phyloP scores from a whole-genome alignment of 495 filamentous ascomycete species.

The Penicillium verhagenii region DNA sequence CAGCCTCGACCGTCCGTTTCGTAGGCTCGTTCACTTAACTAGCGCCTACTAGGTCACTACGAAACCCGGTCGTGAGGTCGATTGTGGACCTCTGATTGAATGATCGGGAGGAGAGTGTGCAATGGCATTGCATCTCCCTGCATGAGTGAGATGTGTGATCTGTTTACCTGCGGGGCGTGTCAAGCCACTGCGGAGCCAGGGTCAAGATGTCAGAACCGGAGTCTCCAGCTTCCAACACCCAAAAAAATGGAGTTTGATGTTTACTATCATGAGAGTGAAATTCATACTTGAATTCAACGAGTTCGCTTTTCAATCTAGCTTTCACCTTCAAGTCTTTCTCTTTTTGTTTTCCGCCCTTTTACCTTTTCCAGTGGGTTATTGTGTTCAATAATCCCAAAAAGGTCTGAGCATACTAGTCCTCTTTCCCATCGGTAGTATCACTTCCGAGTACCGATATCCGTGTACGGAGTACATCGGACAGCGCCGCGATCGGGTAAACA shows the following conservation, averaged over 20 bases:
- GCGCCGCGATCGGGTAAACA: not conserved
- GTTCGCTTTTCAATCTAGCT: too few species aligned
- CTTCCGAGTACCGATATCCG: not conserved
- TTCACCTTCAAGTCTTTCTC: too few species aligned
- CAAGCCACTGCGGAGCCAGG: constrained; percentile 31
- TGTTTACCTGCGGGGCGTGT: constrained; percentile 27
- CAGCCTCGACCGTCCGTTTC: constrained; percentile 1
- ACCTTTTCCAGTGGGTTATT: too few species aligned
- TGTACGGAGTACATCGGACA: not conserved
- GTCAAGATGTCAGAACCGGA: constrained; percentile 5
- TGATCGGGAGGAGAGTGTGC: constrained; percentile 2
- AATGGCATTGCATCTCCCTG: constrained; percentile 15
- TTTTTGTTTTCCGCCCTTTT: too few species aligned
- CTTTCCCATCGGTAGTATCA: not conserved
- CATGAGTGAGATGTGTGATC: constrained; percentile 23
- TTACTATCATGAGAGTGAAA: not conserved
- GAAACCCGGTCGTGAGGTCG: not conserved
- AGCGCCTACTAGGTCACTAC: not conserved
- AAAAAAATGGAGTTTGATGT: not conserved
- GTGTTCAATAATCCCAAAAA: too few species aligned
- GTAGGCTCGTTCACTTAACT: not conserved
- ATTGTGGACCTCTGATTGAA: not conserved
- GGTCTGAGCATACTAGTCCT: not conserved
- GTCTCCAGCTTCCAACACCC: not conserved
- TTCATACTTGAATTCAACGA: too few species aligned